A percentile compares a stretch with the other conserved stretches of the same genome.
Conservation (phyloP, 495 filamentous ascomycete species). For the Aspergillus hancockii region DNA sequence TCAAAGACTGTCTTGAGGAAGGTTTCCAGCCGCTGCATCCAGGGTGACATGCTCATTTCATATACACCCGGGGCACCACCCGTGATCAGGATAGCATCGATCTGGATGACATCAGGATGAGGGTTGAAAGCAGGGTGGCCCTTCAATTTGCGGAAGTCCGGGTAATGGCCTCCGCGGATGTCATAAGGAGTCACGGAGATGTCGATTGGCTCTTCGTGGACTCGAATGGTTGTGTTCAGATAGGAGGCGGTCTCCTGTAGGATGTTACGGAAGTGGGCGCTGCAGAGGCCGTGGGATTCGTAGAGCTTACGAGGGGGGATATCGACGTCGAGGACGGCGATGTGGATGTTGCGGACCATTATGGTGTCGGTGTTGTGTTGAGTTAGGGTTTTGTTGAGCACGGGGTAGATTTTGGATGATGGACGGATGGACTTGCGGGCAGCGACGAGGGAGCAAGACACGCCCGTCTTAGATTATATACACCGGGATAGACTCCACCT, state of each 20-base stretch:
- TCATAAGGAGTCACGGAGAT: constrained; percentile 34
- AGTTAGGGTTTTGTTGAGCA: neutral
- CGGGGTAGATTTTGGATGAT: neutral
- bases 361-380: neutral
- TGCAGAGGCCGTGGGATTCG: constrained; percentile 34
- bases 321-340: constrained; percentile 38
- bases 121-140: neutral
- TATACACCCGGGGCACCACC: constrained; percentile 34
- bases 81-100: constrained; percentile 37
- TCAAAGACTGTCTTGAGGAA: constrained; percentile 35
- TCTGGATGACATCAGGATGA: constrained; percentile 11
- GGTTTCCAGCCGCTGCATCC: constrained; percentile 30
- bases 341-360: constrained; percentile 4
- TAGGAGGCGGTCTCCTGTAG: constrained; percentile 31
- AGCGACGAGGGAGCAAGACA: neutral
- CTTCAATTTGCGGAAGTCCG: constrained; percentile 7
- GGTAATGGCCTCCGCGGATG: constrained; percentile 33
- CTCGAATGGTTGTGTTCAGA: constrained; percentile 23
- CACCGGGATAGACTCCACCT: neutral
- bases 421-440: neutral
- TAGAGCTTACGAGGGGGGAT: constrained; percentile 34
- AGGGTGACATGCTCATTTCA: constrained; percentile 29
- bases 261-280: constrained; percentile 34
- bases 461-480: neutral
- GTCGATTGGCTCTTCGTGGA: constrained; percentile 19